Conservation (phyloP, 352 stramenopile species). For the Phytophthora ohioensis region DNA sequence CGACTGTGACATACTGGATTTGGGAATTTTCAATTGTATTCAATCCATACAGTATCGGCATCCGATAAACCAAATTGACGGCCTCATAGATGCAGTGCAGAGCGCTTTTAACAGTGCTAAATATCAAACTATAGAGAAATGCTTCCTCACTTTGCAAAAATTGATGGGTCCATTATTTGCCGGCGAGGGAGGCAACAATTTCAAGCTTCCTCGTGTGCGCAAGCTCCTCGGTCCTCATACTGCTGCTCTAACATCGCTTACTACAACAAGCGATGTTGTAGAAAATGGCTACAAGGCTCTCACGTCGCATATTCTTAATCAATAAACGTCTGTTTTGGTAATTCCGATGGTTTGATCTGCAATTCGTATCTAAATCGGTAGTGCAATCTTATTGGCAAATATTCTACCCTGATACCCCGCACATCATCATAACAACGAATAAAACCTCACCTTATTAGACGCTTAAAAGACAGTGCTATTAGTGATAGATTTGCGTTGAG, state of each 20-base stretch:
- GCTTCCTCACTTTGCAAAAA: constrained; percentile 18
- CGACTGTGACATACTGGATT: constrained; percentile 11
- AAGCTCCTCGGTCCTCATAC: not conserved
- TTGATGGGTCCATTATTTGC: constrained; percentile 7
- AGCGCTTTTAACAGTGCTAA: not conserved
- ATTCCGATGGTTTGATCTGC: too few species aligned
- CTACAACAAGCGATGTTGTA: not conserved
- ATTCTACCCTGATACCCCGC: not conserved
- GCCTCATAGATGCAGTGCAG: not conserved
- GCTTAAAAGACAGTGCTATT: too few species aligned
- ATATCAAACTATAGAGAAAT: not conserved
- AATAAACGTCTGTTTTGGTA: not conserved
- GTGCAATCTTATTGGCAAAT: not conserved
- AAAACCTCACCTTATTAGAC: too few species aligned
- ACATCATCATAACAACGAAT: too few species aligned
- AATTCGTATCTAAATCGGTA: too few species aligned
- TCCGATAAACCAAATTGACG: constrained; percentile 10
- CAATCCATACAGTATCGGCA: constrained; percentile 12
- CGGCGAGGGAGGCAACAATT: constrained; percentile 8
- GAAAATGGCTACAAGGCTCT: constrained; percentile 2
- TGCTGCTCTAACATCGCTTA: not conserved
- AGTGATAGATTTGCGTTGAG: too few species aligned
- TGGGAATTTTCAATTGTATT: constrained; percentile 15
- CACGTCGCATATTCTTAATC: constrained; percentile 1
- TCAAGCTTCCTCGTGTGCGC: constrained; percentile 10